Percentiles rank a stretch among this genome's conserved stretches.
Conservation (phyloP, 805 yeast genomes). For the Ogataea glucozyma region DNA sequence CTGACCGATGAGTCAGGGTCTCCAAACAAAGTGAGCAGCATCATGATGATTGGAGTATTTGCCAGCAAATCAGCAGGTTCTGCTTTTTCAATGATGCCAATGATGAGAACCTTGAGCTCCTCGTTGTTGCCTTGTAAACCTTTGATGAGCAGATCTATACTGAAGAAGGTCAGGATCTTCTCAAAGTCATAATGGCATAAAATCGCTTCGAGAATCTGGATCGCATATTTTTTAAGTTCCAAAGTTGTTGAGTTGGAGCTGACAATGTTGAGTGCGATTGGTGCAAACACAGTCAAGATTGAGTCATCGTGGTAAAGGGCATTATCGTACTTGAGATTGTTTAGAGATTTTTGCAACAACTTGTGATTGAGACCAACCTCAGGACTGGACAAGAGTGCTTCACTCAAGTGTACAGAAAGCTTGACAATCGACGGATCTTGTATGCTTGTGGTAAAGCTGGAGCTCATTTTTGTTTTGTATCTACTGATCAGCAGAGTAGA, state of each 20-base stretch:
- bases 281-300: slow-evolving; percentile 20
- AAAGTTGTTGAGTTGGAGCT: slow-evolving; percentile 27
- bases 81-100: slow-evolving; percentile 29
- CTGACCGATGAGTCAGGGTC: slow-evolving; percentile 23
- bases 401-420: slow-evolving; percentile 21
- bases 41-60: slow-evolving; percentile 31
- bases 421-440: slow-evolving; percentile 24
- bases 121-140: slow-evolving; percentile 33
- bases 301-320: slow-evolving; percentile 16
- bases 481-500: background rate
- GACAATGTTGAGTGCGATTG: slow-evolving; percentile 26
- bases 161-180: slow-evolving; percentile 26
- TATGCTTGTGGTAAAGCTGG: slow-evolving; percentile 6
- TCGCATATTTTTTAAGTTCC: slow-evolving; percentile 19
- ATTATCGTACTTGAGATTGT: slow-evolving; percentile 20
- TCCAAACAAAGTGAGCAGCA: slow-evolving; percentile 26
- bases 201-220: slow-evolving; percentile 29
- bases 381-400: slow-evolving; percentile 6
- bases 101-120: slow-evolving; percentile 28
- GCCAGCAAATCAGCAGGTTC: slow-evolving; percentile 37
- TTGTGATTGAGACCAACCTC: slow-evolving; percentile 13
- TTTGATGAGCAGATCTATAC: slow-evolving; percentile 29
- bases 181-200: slow-evolving; percentile 32
- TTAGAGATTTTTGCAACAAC: slow-evolving; percentile 21
- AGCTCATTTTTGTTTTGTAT: slow-evolving; percentile 8